Base-by-base conservation (phyloP, 306 rosid genomes). In the Psophocarpus tetragonolobus region DNA sequence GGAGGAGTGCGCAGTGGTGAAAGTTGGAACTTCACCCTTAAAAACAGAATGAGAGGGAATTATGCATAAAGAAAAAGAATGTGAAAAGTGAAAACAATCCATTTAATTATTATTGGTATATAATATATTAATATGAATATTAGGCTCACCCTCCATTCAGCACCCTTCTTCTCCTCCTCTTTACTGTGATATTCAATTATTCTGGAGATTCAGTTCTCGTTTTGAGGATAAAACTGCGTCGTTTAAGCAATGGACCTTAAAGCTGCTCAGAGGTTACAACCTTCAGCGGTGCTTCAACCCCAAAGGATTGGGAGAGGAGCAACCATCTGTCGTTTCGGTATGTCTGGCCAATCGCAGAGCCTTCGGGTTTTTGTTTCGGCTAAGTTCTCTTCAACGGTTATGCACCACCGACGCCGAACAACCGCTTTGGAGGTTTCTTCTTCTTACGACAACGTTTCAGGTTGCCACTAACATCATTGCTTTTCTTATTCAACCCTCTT, bases 381-480 rank as follows among this genome's bases (percentile, higher is more conserved):
- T 68, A 84, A 80, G 39, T 75, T 66, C 33, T 18, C 51, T 35
- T 78, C 91, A 20, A n/a, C 27, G 0, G 2, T 10, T 45, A 86
- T 58, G 75, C 83, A 86, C 15, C 80, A 70, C 76, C 80, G 87
- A 13, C 80, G 73, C 76, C 80, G 82, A 61, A 68, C 41, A 44
- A 64, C 76, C 18, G 71, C 82, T 23, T 44, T 90, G 72, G 87
- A 75, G 73, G 86, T 86, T 79, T 73, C 86, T 20, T 88, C 85
- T 80, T 91, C 93, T 10, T 88, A 84, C 58, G 79, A 88, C 42
- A 82, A 87, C 7, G 56, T 81, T 81, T 84, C 97, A 91, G 97
- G 98, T 95, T 73, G 38, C 27, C 80, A 12, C n/a, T n/a, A n/a
- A n/a, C n/a, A n/a, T n/a, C n/a, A n/a, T n/a, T n/a, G n/a, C n/a